These are phyloP conservation scores for Lonicera japonica DNA, from an alignment of 129 eudicot species.

Conservation along the genomic window DNA sequence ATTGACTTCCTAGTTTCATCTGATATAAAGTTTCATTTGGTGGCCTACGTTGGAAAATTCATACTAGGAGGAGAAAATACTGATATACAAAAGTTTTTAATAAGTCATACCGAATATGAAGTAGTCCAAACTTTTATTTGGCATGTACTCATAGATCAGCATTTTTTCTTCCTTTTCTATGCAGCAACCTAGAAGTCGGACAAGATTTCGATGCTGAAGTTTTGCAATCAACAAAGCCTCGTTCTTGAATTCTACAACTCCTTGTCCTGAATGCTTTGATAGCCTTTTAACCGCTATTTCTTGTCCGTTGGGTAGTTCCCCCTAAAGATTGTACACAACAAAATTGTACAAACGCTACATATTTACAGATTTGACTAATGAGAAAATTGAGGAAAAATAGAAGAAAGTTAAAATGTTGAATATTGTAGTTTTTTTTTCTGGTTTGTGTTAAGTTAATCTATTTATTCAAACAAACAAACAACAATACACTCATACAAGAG, in stretches of 20 bases:
- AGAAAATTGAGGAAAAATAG: too few species aligned
- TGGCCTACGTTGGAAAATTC: too few species aligned
- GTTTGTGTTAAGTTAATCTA: too few species aligned
- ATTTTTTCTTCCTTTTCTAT: neutral
- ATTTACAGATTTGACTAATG: too few species aligned
- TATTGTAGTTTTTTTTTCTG: too few species aligned
- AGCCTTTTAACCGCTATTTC: neutral
- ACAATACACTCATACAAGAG: too few species aligned
- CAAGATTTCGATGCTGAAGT: neutral
- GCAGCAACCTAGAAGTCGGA: neutral
- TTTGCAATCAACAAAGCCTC: neutral
- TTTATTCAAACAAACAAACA: too few species aligned
- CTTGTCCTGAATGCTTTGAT: conserved; percentile 3
- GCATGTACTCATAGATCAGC: neutral
- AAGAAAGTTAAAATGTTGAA: too few species aligned
- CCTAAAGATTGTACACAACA: neutral
- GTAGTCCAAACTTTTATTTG: neutral
- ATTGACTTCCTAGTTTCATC: neutral
- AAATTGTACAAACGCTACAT: too few species aligned
- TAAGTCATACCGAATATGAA: neutral
- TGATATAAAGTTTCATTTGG: neutral
- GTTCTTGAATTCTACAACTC: neutral
- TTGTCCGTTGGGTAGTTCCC: neutral
- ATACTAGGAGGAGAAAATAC: too few species aligned
- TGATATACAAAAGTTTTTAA: too few species aligned